Base-by-base conservation (phyloP, 768 basidiomycete species). In the Gloeostereum incarnatum region DNA sequence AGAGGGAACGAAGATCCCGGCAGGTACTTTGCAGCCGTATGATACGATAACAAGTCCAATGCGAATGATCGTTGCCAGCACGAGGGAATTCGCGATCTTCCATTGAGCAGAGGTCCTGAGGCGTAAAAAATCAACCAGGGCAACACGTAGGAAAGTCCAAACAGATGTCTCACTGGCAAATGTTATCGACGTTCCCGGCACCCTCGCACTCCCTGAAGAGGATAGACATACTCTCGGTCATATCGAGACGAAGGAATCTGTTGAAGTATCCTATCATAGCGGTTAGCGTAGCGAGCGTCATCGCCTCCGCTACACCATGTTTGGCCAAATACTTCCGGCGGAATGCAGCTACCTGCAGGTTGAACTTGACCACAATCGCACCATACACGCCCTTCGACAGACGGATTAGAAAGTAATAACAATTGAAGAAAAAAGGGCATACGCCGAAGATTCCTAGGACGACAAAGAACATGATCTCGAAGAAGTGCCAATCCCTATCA, bases 401-500 rank as follows among this genome's bases (percentile, higher is more conserved):
- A 37, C 45, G 34, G 29, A 7, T 44, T 32, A 49, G 39, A 34
- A 41, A 29, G 48, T 17, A 40, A 19, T 16, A 13, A 26, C n/a
- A 19, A 3, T 18, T 22, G 21, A 5, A 35, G 10, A 22, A 39
- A 21, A 9, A 11, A n/a, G 17, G 11, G 31, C 39, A 19, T 52
- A 94, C 94, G 34, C 96, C 96, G 57, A 99, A 99, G 44, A 98
- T 71, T 7, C 96, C 96, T 29, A 99, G 75, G 42, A 98, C 75
- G 38, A 98, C 71, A 60, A 93, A 99, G 58, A 94, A 94, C 13
- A 96, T 82, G 36, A 99, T 87, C 54, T 98, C 96, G 53, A 98
- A 98, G 62, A 94, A 97, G 55, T 98, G 96, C 96, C 96, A 99
- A 51, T 92, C 91, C 22, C 94, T 75, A 54, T 86, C 87, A 57